Evolutionary conservation across 768 basidiomycete genomes (phyloP).

Genomic region (Auriscalpium vulgare): DNA sequence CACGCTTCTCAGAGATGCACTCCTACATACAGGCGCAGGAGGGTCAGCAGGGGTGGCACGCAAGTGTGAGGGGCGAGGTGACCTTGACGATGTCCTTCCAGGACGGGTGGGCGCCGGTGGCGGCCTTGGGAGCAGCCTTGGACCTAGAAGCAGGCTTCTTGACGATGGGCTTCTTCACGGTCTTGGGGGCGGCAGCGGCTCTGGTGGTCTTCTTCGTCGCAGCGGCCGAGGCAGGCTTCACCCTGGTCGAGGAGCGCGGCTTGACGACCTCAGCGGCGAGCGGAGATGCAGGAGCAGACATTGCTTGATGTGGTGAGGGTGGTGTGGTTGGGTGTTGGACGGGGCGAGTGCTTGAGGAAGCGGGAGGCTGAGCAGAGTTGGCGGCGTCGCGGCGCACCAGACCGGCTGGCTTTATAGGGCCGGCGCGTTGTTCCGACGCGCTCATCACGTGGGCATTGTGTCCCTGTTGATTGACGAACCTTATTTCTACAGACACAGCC

Average conservation of each 20-base stretch:
- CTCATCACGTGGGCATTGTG: conserved; percentile 11
- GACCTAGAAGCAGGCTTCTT: conserved; percentile 9
- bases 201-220: conserved; percentile 14
- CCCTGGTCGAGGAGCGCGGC: conserved; percentile 1
- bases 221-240: conserved; percentile 6
- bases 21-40: conserved; percentile 43
- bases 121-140: conserved; percentile 9
- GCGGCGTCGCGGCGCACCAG: not conserved
- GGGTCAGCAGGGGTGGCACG: not conserved
- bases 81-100: conserved; percentile 35
- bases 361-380: conserved; percentile 3
- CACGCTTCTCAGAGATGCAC: conserved; percentile 58
- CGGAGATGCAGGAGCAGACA: conserved; percentile 8
- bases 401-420: conserved; percentile 12
- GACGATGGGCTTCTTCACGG: conserved; percentile 11
- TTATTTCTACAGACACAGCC: conserved; percentile 13
- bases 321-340: not conserved
- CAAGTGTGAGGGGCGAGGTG: not conserved
- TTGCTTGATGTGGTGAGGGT: not conserved
- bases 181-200: conserved; percentile 7
- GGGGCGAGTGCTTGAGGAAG: not conserved
- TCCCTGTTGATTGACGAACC: conserved; percentile 15
- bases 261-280: conserved; percentile 10
- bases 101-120: conserved; percentile 22
- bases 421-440: conserved; percentile 5